Conservation (phyloP, 2,329 filamentous ascomycete genomes). For the Pseudogymnoascus sp. region DNA sequence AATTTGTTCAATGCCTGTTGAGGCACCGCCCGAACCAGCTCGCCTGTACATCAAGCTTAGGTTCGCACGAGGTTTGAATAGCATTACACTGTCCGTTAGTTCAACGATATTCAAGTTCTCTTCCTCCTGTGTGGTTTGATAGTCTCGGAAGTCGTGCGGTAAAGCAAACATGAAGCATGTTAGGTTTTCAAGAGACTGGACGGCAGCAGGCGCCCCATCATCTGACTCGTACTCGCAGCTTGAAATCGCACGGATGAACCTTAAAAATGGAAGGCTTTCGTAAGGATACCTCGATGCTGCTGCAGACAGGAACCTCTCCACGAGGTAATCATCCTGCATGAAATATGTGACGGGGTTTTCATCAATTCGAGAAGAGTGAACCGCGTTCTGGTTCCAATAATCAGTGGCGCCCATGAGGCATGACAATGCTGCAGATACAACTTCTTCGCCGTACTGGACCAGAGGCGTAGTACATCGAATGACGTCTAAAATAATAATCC, state of each 20-base stretch:
- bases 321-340: conserved; percentile 39
- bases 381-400: conserved; percentile 21
- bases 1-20: conserved; percentile 23
- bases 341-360: conserved; percentile 38
- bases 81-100: conserved; percentile 53
- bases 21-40: conserved; percentile 10
- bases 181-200: conserved; percentile 59
- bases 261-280: conserved; percentile 72
- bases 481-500: conserved; percentile 28
- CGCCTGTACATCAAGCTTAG: conserved; percentile 13
- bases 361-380: not conserved
- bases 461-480: conserved; percentile 23
- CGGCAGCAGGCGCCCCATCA: conserved; percentile 38
- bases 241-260: conserved; percentile 59
- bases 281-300: conserved; percentile 75
- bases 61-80: conserved; percentile 45
- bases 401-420: conserved; percentile 22
- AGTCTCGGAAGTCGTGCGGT: conserved; percentile 63
- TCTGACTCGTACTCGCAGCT: conserved; percentile 34
- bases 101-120: conserved; percentile 74
- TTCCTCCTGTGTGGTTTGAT: conserved; percentile 73
- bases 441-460: conserved; percentile 29
- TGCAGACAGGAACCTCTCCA: conserved; percentile 43
- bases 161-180: conserved; percentile 70
- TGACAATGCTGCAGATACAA: conserved; percentile 27